These are phyloP conservation scores for Solanum okadae DNA, from an alignment of 257 asterid species.

Conservation along the genomic window DNA sequence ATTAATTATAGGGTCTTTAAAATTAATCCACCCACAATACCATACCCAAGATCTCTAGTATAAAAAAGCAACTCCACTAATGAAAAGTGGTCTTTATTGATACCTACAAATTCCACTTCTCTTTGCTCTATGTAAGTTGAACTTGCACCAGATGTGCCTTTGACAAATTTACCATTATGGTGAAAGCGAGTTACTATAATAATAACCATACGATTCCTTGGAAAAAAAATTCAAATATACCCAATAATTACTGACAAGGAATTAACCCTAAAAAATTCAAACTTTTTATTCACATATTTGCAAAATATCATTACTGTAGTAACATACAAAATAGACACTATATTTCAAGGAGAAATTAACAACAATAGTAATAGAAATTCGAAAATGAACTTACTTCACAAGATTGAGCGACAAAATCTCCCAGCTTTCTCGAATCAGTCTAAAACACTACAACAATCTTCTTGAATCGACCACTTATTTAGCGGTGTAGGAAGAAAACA, in stretches of 20 bases:
- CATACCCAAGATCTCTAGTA: not conserved
- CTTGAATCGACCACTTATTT: too few species aligned
- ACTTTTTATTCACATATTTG: not conserved
- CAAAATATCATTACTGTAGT: not conserved
- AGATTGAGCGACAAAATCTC: too few species aligned
- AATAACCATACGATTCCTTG: not conserved
- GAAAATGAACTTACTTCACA: too few species aligned
- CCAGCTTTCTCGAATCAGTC: too few species aligned
- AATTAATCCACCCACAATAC: not conserved
- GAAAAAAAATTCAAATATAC: too few species aligned
- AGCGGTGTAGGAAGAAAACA: too few species aligned
- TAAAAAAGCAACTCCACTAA: too few species aligned
- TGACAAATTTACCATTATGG: not conserved
- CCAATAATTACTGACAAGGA: accelerated
- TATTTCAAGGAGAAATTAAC: not conserved
- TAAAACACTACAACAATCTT: too few species aligned
- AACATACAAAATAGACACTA: too few species aligned
- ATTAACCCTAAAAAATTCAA: not conserved
- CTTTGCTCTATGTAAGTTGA: not conserved
- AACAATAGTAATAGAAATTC: not conserved
- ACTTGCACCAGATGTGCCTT: not conserved
- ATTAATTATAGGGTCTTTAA: not conserved
- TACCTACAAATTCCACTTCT: not conserved
- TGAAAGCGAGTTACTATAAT: too few species aligned
- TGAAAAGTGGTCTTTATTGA: not conserved